phyloP scores from a whole-genome alignment of 2,329 filamentous ascomycete genomes.

The Thelonectria olida region DNA sequence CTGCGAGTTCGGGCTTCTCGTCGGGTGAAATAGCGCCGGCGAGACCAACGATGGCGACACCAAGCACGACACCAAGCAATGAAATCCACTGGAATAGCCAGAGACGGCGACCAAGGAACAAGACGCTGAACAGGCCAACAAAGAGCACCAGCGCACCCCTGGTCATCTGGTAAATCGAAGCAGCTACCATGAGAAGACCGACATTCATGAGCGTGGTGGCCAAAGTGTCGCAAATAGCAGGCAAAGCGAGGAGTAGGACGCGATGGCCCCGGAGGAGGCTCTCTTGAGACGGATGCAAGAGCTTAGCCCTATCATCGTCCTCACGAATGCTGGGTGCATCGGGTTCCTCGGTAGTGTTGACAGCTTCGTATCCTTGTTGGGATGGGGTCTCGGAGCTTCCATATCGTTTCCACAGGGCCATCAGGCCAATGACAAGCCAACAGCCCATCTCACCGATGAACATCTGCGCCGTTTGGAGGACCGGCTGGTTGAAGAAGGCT shows the following conservation, averaged over 20 bases:
- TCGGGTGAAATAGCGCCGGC: constrained; percentile 85
- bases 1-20: constrained; percentile 57
- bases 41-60: constrained; percentile 89
- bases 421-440: constrained; percentile 86
- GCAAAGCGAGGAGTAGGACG: constrained; percentile 80
- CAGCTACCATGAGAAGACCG: constrained; percentile 90
- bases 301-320: constrained; percentile 39
- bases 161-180: constrained; percentile 99
- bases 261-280: constrained; percentile 76
- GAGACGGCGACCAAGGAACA: constrained; percentile 84
- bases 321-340: constrained; percentile 57
- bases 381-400: constrained; percentile 53
- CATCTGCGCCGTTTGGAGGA: constrained; percentile 97
- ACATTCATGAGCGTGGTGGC: constrained; percentile 98
- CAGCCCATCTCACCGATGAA: constrained; percentile 96
- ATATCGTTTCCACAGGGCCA: constrained; percentile 72
- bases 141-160: constrained; percentile 93
- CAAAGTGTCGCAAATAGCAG: constrained; percentile 91
- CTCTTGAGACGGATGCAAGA: constrained; percentile 62
- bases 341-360: constrained; percentile 60
- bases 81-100: constrained; percentile 93
- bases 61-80: constrained; percentile 84
- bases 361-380: constrained; percentile 71
- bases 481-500: constrained; percentile 88
- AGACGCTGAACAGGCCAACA: constrained; percentile 92